A percentile compares a stretch with the other conserved stretches of the same genome.
Evolutionary conservation across 1,284 basidiomycete genomes (phyloP).

Genomic region (Tausonia pullulans): DNA sequence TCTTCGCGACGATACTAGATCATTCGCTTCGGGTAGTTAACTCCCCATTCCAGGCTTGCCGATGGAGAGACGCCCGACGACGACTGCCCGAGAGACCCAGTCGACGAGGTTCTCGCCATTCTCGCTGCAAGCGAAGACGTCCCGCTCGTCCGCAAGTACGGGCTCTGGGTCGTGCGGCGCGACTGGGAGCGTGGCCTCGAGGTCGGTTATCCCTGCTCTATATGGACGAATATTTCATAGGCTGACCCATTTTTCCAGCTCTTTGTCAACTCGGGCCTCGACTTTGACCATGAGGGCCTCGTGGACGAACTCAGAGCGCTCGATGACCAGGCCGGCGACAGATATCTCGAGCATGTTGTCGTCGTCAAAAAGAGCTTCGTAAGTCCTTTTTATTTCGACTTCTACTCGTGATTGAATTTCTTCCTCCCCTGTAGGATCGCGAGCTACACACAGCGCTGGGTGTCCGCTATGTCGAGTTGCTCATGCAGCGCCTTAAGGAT

Average conservation of each 20-base stretch:
- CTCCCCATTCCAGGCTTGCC: conserved; percentile 44
- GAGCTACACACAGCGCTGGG: conserved; percentile 52
- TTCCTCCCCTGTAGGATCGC: conserved; percentile 37
- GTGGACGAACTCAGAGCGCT: conserved; percentile 30
- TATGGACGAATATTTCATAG: conserved; percentile 41
- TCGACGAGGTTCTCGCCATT: conserved; percentile 54
- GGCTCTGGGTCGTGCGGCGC: conserved; percentile 62
- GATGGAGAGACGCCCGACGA: conserved; percentile 58
- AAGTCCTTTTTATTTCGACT: neutral
- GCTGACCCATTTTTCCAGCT: conserved; percentile 22
- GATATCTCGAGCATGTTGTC: conserved; percentile 69
- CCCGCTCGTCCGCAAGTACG: conserved; percentile 56
- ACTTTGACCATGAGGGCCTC: conserved; percentile 35
- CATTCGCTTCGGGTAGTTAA: conserved; percentile 7
- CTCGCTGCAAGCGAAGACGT: conserved; percentile 52
- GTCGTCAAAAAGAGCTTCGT: conserved; percentile 29
- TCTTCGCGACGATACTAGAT: neutral
- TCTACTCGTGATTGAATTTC: neutral
- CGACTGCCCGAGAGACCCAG: conserved; percentile 50
- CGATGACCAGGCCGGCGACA: conserved; percentile 44
- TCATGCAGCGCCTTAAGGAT: conserved; percentile 38
- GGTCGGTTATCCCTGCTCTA: conserved; percentile 46
- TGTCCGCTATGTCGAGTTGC: conserved; percentile 44
- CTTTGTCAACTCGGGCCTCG: conserved; percentile 49
- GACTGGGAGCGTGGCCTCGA: conserved; percentile 59